These are phyloP conservation scores for Teratosphaeria pseudoeucalypti DNA, from an alignment of 2,329 filamentous ascomycete species.

Conservation along the genomic window DNA sequence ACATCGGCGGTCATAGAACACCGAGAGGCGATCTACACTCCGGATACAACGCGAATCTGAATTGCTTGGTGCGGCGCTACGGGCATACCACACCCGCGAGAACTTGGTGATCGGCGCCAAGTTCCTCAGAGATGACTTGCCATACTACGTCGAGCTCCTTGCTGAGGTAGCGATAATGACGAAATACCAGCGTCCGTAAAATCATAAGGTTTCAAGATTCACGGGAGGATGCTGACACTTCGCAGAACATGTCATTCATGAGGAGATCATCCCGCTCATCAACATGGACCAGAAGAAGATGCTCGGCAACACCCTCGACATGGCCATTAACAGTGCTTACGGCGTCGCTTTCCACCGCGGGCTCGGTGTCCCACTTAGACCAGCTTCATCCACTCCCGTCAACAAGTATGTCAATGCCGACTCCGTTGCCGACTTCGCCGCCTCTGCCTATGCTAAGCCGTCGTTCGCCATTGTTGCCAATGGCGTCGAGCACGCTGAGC, in stretches of 20 bases:
- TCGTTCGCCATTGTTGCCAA: conserved; percentile 90
- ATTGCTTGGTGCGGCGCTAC: conserved; percentile 84
- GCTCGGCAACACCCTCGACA: conserved; percentile 49
- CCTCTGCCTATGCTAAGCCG: conserved; percentile 71
- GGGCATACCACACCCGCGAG: conserved; percentile 82
- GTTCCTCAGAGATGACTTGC: conserved; percentile 90
- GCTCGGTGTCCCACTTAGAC: conserved; percentile 69
- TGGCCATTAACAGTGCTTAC: conserved; percentile 81
- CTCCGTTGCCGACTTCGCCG: conserved; percentile 64
- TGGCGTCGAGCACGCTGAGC: conserved; percentile 63
- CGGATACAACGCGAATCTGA: conserved; percentile 92
- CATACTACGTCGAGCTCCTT: conserved; percentile 93
- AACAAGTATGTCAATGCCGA: conserved; percentile 72
- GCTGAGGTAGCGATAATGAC: conserved; percentile 83
- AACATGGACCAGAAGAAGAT: conserved; percentile 66
- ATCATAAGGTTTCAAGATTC: conserved; percentile 1
- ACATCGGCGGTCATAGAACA: conserved; percentile 51
- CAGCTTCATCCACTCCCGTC: conserved; percentile 59
- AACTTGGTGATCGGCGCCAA: conserved; percentile 84
- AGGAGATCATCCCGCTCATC: conserved; percentile 72
- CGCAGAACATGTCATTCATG: conserved; percentile 77
- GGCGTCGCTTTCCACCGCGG: conserved; percentile 84
- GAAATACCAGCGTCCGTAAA: conserved; percentile 59
- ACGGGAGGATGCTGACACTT: conserved; percentile 8
- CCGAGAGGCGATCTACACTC: conserved; percentile 74